phyloP scores from a whole-genome alignment of 2,329 filamentous ascomycete species.

The Arthrobotrys sphaeroides region DNA sequence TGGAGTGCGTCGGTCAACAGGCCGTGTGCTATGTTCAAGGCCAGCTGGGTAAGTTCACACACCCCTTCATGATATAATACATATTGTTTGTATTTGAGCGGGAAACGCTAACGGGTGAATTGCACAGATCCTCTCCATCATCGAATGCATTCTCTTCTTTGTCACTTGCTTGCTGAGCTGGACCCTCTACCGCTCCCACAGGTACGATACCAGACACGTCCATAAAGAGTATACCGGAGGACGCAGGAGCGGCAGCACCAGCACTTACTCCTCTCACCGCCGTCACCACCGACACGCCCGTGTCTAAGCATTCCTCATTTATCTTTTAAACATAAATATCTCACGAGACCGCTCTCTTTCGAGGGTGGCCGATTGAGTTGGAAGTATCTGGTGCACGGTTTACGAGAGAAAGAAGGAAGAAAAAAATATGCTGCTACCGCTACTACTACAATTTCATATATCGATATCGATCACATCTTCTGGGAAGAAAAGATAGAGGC shows the following conservation, averaged over 20 bases:
- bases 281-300: constrained; percentile 47
- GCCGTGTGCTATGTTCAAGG: constrained; percentile 91
- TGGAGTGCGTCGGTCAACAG: constrained; percentile 72
- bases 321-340: not conserved
- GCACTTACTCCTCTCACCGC: constrained; percentile 50
- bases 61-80: constrained; percentile 56
- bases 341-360: not conserved
- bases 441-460: no score
- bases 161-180: constrained; percentile 77
- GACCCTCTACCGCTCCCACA: constrained; percentile 59
- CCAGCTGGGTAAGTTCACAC: constrained; percentile 77
- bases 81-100: not conserved
- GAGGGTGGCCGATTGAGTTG: not conserved
- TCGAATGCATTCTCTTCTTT: constrained; percentile 83
- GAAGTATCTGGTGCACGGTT: constrained; percentile 25
- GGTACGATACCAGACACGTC: constrained; percentile 48
- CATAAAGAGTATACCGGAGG: constrained; percentile 52
- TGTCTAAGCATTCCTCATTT: constrained; percentile 27
- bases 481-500: constrained; percentile 11
- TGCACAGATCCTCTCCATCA: constrained; percentile 68
- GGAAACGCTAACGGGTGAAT: constrained; percentile 10
- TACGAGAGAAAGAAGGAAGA: not conserved
- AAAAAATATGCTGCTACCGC: no score
- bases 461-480: constrained; percentile 6
- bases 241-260: constrained; percentile 47